Conservation (phyloP, 176 grass and related monocot genomes). For the Ensete ventricosum region DNA sequence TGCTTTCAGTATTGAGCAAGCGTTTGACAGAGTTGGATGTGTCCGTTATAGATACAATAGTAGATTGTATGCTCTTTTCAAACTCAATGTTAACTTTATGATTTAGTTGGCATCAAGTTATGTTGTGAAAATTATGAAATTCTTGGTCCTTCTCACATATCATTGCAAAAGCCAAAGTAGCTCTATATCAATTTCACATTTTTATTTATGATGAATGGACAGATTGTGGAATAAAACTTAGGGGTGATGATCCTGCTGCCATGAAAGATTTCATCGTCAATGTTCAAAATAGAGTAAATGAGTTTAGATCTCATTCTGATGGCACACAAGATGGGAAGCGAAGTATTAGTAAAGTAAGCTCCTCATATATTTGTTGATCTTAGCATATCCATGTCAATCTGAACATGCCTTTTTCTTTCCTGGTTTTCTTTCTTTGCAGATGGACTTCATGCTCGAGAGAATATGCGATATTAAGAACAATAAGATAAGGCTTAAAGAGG, state of each 20-base stretch:
- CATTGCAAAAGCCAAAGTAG: not conserved
- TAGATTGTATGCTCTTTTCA: conserved; percentile 46
- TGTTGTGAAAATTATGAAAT: not conserved
- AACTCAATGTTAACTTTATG: not conserved
- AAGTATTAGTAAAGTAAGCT: conserved; percentile 65
- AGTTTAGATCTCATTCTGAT: conserved; percentile 42
- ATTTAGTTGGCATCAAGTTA: not conserved
- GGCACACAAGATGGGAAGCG: conserved; percentile 36
- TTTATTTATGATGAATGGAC: conserved; percentile 18
- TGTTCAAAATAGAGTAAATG: conserved; percentile 61
- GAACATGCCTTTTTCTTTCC: conserved; percentile 18
- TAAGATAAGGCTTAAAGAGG: conserved; percentile 75
- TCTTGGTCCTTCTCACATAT: not conserved
- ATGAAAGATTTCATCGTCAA: conserved; percentile 91
- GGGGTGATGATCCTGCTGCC: conserved; percentile 64
- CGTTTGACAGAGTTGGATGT: conserved; percentile 82
- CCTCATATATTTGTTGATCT: conserved; percentile 17
- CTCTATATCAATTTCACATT: not conserved
- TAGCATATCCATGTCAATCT: conserved; percentile 17
- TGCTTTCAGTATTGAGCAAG: conserved; percentile 57
- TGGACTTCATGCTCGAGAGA: conserved; percentile 91
- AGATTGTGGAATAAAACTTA: conserved; percentile 87
- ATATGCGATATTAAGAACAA: conserved; percentile 99
- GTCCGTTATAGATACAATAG: conserved; percentile 55
- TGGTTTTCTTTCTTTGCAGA: conserved; percentile 41